phyloP scores from a whole-genome alignment of 495 filamentous ascomycete species.

The Hyaloscypha bicolor region DNA sequence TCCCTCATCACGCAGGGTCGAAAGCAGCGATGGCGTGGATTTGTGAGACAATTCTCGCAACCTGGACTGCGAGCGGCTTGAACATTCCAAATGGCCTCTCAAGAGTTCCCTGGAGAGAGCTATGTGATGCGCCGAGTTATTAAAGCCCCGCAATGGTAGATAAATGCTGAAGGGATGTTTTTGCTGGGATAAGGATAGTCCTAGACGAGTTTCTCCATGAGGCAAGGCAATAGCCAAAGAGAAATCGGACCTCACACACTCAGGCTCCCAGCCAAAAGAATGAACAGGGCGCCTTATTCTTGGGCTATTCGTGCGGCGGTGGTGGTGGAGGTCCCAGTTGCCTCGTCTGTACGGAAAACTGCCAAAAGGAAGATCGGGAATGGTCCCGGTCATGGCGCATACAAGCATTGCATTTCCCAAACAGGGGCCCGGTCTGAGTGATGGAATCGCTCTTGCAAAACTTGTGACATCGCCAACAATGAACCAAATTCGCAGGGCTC shows the following conservation, averaged over 20 bases:
- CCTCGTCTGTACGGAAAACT: neutral
- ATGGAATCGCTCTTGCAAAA: constrained; percentile 4
- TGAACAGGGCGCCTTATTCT: no score
- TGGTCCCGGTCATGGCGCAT: neutral
- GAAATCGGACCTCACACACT: neutral
- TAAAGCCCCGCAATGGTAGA: neutral
- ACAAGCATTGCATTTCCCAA: neutral
- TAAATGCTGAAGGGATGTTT: neutral
- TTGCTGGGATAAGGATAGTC: neutral
- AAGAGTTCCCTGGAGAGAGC: constrained; percentile 33
- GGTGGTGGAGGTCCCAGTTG: neutral
- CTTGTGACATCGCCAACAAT: constrained; percentile 17
- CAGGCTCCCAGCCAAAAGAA: neutral
- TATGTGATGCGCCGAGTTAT: constrained; percentile 30
- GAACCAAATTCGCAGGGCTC: neutral
- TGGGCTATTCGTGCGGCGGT: no score
- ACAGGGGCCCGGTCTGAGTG: neutral
- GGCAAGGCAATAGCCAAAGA: neutral
- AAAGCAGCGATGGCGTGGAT: constrained; percentile 37
- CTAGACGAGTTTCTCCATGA: neutral
- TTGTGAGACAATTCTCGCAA: constrained; percentile 37
- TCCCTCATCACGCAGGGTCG: neutral
- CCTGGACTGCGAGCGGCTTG: constrained; percentile 35
- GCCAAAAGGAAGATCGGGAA: neutral
- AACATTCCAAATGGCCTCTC: constrained; percentile 38